These are phyloP conservation scores for Scutellaria baicalensis DNA, from an alignment of 257 asterid species.

Conservation along the genomic window DNA sequence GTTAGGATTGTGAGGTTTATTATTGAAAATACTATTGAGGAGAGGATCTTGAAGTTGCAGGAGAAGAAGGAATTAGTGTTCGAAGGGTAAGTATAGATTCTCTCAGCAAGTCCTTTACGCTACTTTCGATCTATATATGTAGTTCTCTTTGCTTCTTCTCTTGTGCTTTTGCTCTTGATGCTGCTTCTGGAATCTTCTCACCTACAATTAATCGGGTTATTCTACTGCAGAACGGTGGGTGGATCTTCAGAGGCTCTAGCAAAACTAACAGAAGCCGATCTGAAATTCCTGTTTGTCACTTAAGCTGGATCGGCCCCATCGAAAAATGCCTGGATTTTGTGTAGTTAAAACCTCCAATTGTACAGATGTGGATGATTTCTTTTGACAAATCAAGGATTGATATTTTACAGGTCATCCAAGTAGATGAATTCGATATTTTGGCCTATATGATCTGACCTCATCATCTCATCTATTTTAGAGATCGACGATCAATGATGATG, in stretches of 20 bases:
- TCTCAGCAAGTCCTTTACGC: neutral
- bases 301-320: slow-evolving; percentile 12
- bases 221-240: slow-evolving; percentile 71
- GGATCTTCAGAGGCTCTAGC: slow-evolving; percentile 80
- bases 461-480: no score
- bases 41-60: slow-evolving; percentile 87
- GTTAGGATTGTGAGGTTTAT: slow-evolving; percentile 80
- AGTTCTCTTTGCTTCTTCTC: neutral
- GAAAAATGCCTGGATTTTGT: neutral
- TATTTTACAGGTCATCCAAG: neutral
- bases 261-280: slow-evolving; percentile 77
- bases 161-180: neutral
- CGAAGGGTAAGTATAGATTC: slow-evolving; percentile 63
- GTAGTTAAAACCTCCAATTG: neutral
- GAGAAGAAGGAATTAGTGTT: slow-evolving; percentile 94
- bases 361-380: neutral
- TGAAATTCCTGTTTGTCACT: slow-evolving; percentile 67
- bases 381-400: neutral
- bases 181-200: neutral
- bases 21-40: slow-evolving; percentile 81
- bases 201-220: neutral
- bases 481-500: no score
- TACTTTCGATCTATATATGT: neutral
- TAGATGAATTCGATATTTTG: neutral
- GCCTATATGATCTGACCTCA: no score